Evolutionary conservation across 129 eudicot species (phyloP).

Genomic region (Scalesia atractyloides): DNA sequence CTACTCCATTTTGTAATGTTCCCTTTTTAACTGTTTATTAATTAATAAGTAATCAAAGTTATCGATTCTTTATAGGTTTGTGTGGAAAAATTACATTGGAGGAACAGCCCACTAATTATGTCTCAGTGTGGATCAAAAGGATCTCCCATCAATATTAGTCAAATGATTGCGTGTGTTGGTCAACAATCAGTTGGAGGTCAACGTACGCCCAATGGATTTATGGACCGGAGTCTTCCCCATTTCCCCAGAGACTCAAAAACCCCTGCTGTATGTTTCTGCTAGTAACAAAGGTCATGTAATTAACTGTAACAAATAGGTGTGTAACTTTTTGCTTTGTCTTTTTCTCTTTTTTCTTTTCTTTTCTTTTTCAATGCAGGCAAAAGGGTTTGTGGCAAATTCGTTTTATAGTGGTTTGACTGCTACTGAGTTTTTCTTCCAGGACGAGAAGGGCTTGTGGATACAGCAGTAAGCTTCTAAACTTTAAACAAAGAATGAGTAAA

Average conservation of each 20-base stretch:
- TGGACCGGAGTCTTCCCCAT: conserved; percentile 92
- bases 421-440: conserved; percentile 96
- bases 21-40: not conserved
- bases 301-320: not conserved
- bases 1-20: not conserved
- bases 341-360: not conserved
- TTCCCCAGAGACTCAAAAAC: conserved; percentile 72
- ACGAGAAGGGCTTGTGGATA: conserved; percentile 97
- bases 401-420: conserved; percentile 90
- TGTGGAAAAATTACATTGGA: conserved; percentile 76
- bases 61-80: conserved; percentile 51
- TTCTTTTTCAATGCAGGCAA: conserved; percentile 60
- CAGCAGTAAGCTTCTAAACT: conserved; percentile 63
- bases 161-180: conserved; percentile 99
- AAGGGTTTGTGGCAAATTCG: conserved; percentile 92
- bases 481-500: not conserved
- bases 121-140: conserved; percentile 99
- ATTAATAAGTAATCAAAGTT: not conserved
- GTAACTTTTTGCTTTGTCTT: not conserved
- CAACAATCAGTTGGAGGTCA: conserved; percentile 97
- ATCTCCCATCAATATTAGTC: conserved; percentile 97
- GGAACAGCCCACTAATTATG: conserved; percentile 95
- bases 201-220: conserved; percentile 94
- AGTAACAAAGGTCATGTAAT: not conserved
- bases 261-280: conserved; percentile 61